phyloP scores from a whole-genome alignment of 768 basidiomycete species.

The Naematelia aurantialba region DNA sequence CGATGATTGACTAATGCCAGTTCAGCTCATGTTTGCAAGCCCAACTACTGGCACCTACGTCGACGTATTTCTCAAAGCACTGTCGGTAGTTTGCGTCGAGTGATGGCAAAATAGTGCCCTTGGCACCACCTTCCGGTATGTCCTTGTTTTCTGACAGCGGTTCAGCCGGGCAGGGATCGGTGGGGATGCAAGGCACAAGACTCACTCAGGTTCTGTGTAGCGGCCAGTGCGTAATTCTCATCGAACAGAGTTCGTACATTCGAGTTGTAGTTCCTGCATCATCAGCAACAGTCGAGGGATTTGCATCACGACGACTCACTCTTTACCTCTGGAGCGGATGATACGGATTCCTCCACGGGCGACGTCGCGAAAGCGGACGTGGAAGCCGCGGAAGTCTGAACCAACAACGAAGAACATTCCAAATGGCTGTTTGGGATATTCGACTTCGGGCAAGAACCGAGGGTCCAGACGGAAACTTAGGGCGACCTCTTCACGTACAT shows the following conservation, averaged over 20 bases:
- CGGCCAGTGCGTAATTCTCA: constrained; percentile 93
- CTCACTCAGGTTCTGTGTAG: constrained; percentile 81
- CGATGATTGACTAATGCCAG: constrained; percentile 67
- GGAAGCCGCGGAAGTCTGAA: constrained; percentile 60
- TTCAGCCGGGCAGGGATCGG: background rate
- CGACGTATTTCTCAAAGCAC: constrained; percentile 98
- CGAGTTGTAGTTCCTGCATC: constrained; percentile 79
- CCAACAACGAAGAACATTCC: constrained; percentile 94
- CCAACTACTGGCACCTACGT: too few relatives aligned
- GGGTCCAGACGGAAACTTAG: constrained; percentile 92
- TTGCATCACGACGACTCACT: constrained; percentile 54
- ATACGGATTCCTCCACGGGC: constrained; percentile 97
- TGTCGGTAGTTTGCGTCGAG: constrained; percentile 76
- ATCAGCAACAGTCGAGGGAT: background rate
- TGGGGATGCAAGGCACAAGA: background rate
- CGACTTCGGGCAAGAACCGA: constrained; percentile 84
- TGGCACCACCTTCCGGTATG: constrained; percentile 91
- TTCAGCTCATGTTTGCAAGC: too few relatives aligned
- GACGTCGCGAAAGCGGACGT: constrained; percentile 92
- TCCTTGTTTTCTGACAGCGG: constrained; percentile 55
- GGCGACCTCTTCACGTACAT: constrained; percentile 63
- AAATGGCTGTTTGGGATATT: constrained; percentile 90
- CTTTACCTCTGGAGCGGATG: constrained; percentile 90
- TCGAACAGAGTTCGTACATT: constrained; percentile 91
- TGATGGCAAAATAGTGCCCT: constrained; percentile 87